Percentiles rank a stretch among this genome's conserved stretches.
These are phyloP conservation scores for Persicaria maculosa DNA, from an alignment of 148 eudicot genomes.

Conservation along the genomic window DNA sequence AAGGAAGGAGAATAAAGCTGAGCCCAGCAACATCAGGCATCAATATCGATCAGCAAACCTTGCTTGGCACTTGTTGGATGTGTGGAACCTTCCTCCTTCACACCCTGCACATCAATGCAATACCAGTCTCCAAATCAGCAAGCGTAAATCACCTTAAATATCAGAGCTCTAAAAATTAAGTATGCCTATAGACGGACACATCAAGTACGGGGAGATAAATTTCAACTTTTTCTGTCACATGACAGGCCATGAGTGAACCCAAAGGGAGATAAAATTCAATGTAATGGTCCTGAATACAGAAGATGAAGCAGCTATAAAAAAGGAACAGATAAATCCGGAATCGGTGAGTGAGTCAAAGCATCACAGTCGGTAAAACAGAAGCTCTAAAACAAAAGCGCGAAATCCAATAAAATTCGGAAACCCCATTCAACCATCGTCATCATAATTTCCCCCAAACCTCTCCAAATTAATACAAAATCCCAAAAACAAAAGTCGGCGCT, in stretches of 20 bases:
- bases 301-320: conserved; percentile 7
- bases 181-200: conserved; percentile 14
- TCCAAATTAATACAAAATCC: not conserved
- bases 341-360: conserved; percentile 11
- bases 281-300: conserved; percentile 15
- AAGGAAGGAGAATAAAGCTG: not conserved
- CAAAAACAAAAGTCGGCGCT: conserved; percentile 9
- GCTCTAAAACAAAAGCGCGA: conserved; percentile 14
- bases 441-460: not conserved
- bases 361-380: conserved; percentile 14
- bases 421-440: not conserved
- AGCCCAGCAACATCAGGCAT: conserved; percentile 5
- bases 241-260: conserved; percentile 25
- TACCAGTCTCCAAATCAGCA: conserved; percentile 15
- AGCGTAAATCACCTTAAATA: conserved; percentile 12
- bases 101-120: conserved; percentile 27
- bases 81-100: conserved; percentile 16
- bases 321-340: not conserved
- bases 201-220: conserved; percentile 23
- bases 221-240: conserved; percentile 28
- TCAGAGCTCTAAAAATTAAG: not conserved
- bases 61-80: conserved; percentile 20
- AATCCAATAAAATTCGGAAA: conserved; percentile 17
- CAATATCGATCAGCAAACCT: conserved; percentile 23
- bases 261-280: conserved; percentile 15